These are phyloP conservation scores for Russula virescens DNA, from an alignment of 768 basidiomycete genomes.

Conservation along the genomic window DNA sequence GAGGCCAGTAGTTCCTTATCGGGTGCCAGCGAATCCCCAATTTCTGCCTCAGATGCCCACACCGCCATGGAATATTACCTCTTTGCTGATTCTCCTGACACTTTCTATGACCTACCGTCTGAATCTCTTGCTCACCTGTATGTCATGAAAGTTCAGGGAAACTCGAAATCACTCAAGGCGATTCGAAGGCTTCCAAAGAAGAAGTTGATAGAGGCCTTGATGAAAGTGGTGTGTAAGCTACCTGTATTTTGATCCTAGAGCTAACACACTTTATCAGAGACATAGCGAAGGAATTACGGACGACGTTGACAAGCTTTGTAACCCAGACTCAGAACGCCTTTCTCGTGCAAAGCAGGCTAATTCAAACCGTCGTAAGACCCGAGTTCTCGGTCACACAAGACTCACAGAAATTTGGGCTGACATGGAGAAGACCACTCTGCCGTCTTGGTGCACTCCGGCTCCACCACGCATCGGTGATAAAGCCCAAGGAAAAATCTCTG, in stretches of 20 bases:
- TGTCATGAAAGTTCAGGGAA: not conserved
- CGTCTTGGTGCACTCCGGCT: conserved; percentile 26
- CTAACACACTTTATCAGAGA: not conserved
- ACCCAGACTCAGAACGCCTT: not conserved
- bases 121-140: not conserved
- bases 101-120: not conserved
- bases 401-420: not conserved
- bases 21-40: not conserved
- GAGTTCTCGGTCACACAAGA: not conserved
- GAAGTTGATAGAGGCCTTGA: not conserved
- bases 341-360: not conserved
- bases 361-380: not conserved
- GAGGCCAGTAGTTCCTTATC: no score
- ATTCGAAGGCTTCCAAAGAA: not conserved
- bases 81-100: not conserved
- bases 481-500: conserved; percentile 26
- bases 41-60: not conserved
- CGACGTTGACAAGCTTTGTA: not conserved
- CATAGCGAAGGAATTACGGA: not conserved
- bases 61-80: not conserved
- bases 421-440: conserved; percentile 23
- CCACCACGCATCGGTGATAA: conserved; percentile 22
- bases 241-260: not conserved
- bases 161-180: not conserved
- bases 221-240: not conserved